phyloP scores from a whole-genome alignment of 148 eudicot species.

The Pharnaceum exiguum region DNA sequence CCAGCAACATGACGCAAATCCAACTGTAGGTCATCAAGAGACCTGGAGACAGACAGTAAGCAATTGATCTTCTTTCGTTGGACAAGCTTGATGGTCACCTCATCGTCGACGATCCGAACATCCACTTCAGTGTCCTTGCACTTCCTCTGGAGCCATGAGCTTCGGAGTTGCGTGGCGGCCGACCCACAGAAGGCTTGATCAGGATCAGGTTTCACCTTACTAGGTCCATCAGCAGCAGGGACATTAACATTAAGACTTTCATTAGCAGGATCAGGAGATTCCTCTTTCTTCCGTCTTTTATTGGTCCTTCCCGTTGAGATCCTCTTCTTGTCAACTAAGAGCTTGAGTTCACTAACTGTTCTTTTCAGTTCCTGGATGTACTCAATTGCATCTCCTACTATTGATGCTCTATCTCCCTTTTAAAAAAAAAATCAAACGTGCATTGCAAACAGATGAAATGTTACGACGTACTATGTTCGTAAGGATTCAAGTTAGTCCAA shows the following conservation, averaged over 20 bases:
- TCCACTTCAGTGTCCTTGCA: slow-evolving; percentile 82
- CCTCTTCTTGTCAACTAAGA: slow-evolving; percentile 69
- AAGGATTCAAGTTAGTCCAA: too few species aligned
- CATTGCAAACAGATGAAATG: too few species aligned
- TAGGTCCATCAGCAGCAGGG: slow-evolving; percentile 7
- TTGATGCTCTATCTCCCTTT: slow-evolving; percentile 77
- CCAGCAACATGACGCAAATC: slow-evolving; percentile 94
- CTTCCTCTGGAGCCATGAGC: slow-evolving; percentile 92
- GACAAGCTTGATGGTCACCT: slow-evolving; percentile 81
- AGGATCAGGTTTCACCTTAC: slow-evolving; percentile 23
- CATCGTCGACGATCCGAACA: slow-evolving; percentile 81
- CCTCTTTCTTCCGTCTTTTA: slow-evolving; percentile 51
- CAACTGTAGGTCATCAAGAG: slow-evolving; percentile 80
- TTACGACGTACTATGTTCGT: too few species aligned
- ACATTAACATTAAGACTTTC: not conserved
- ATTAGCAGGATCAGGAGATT: slow-evolving; percentile 20
- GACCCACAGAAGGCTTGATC: slow-evolving; percentile 33
- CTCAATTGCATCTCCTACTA: slow-evolving; percentile 67
- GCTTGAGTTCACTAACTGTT: slow-evolving; percentile 61
- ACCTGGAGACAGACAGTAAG: slow-evolving; percentile 60
- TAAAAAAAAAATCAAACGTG: too few species aligned
- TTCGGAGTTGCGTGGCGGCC: slow-evolving; percentile 37
- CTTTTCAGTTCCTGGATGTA: slow-evolving; percentile 74
- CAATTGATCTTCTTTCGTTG: slow-evolving; percentile 77
- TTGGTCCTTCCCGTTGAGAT: slow-evolving; percentile 48